Base-by-base conservation (phyloP, 2,329 filamentous ascomycete species). In the Botryotinia convoluta region DNA sequence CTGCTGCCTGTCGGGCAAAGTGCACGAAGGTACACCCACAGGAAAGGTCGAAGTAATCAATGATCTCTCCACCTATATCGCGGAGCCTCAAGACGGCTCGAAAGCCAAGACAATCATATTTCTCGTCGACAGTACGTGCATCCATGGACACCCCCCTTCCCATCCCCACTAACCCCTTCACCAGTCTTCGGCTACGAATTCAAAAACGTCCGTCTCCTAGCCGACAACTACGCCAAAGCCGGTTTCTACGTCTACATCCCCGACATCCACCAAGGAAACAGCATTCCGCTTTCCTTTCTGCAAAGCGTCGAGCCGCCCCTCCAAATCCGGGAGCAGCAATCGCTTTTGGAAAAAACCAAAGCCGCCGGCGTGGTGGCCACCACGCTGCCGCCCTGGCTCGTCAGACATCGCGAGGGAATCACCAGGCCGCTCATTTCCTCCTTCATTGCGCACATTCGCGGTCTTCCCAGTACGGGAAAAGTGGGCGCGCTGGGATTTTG, bases 401-500 rank as follows among this genome's bases (percentile, higher is more conserved):
- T 79, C 73, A 72, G 51, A 63, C 81, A 80, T 57, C 76, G 79
- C 2, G 75, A 75, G 48, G 60, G 75, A 32, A 74, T 81, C 75
- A 72, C 77, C 68, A 75, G 78, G 74, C 81, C 84, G 5, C 78
- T 82, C 18, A 77, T 86, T 64, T 74, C 80, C 57, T 54, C 77
- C 64, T 85, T 84, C 77, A 79, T 86, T 74, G 73, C 77, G 51
- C 75, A 78, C 5, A 76, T 85, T 3, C 82, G 83, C 22, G 77
- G 79, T 14, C 77, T 73, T 12, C 72, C 76, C 4, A 74, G 77
- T 22, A 73, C 82, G 39, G 77, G 83, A 14, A 84, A 83, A 71
- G 80, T 90, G 62, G 88, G 85, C 35, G 86, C 84, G 0, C 86
- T 87, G 0, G 89, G 89, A 0, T 91, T 89, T 82, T 91, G 88